Evolutionary conservation across 2,329 filamentous ascomycete species (phyloP).

Genomic region (Fusarium nelsonii): DNA sequence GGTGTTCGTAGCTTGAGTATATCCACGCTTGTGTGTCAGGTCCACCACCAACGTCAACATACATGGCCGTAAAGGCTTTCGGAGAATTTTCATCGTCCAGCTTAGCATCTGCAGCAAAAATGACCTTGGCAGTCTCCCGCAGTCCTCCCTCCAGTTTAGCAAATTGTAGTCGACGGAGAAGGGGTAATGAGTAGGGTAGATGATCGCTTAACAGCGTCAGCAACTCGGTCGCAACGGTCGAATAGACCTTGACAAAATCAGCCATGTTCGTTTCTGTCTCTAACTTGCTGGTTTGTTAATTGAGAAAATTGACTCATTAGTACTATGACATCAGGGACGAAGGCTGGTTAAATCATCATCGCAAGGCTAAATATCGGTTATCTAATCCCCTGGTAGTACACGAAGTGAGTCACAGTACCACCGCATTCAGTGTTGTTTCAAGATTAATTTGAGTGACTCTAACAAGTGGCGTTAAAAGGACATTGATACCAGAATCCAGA

Average conservation of each 20-base stretch:
- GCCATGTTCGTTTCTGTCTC: constrained; percentile 25
- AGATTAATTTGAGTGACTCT: no score
- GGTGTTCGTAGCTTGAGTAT: constrained; percentile 65
- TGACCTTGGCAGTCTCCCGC: constrained; percentile 58
- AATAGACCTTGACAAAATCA: constrained; percentile 41
- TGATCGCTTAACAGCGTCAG: constrained; percentile 62
- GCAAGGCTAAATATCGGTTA: constrained; percentile 44
- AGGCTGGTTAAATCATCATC: neutral
- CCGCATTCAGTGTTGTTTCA: no score
- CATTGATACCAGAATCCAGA: no score
- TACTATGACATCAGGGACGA: neutral
- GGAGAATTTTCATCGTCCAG: neutral
- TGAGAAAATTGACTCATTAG: neutral
- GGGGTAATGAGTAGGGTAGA: constrained; percentile 69
- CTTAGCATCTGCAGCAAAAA: constrained; percentile 52
- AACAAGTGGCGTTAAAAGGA: no score
- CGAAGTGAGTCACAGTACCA: no score
- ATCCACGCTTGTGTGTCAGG: constrained; percentile 76
- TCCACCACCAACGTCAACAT: constrained; percentile 69
- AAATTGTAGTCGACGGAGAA: constrained; percentile 74
- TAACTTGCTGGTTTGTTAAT: neutral
- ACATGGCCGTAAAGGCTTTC: constrained; percentile 65
- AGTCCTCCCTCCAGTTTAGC: constrained; percentile 58
- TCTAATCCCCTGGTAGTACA: neutral
- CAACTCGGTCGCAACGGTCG: constrained; percentile 53